phyloP scores from a whole-genome alignment of 2,329 filamentous ascomycete genomes.

The Neonectria punicea region DNA sequence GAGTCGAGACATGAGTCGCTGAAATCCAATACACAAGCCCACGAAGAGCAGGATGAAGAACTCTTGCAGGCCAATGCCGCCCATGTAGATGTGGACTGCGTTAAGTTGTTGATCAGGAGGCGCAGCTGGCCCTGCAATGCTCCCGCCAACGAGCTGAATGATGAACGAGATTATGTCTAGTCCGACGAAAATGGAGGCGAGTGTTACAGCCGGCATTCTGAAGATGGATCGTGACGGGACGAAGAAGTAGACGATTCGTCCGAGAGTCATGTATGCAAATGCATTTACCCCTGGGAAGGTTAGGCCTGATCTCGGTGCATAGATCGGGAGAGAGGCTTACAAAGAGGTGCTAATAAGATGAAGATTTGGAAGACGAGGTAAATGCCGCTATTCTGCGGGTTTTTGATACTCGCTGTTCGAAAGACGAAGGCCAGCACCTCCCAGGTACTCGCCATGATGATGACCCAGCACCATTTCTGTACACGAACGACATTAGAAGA shows the following conservation, averaged over 20 bases:
- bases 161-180: slow-evolving; percentile 53
- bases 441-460: slow-evolving; percentile 49
- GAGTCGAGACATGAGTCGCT: slow-evolving; percentile 18
- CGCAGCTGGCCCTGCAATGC: slow-evolving; percentile 40
- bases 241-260: slow-evolving; percentile 57
- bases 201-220: slow-evolving; percentile 47
- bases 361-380: slow-evolving; percentile 39
- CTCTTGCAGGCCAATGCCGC: slow-evolving; percentile 62
- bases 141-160: slow-evolving; percentile 49
- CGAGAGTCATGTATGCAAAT: slow-evolving; percentile 58
- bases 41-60: slow-evolving; percentile 61
- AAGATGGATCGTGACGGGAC: slow-evolving; percentile 51
- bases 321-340: slow-evolving; percentile 19
- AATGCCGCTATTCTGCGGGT: slow-evolving; percentile 32
- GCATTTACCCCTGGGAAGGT: slow-evolving; percentile 54
- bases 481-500: background rate
- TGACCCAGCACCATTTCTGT: slow-evolving; percentile 49
- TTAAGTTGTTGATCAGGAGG: slow-evolving; percentile 41
- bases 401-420: slow-evolving; percentile 33
- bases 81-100: slow-evolving; percentile 61
- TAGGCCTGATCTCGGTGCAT: background rate
- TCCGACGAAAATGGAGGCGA: slow-evolving; percentile 53
- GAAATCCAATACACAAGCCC: slow-evolving; percentile 44
- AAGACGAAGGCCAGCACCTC: slow-evolving; percentile 38
- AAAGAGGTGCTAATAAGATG: slow-evolving; percentile 36